Percentiles rank a stretch among this genome's conserved stretches.
Evolutionary conservation across 345 rosid species (phyloP).

Genomic region (Raphanus sativus): DNA sequence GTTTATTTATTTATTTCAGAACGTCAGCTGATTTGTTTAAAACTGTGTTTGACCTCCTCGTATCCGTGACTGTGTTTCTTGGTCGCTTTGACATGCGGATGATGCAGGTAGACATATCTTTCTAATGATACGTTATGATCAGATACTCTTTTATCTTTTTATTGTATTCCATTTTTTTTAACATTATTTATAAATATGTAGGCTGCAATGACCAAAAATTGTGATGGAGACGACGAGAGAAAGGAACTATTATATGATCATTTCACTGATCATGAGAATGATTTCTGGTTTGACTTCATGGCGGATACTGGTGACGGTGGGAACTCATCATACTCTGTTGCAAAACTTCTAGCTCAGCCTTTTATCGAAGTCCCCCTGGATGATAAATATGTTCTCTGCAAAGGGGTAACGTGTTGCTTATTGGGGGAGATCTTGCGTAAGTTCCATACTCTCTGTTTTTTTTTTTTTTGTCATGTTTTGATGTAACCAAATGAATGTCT

Average conservation of each 20-base stretch:
- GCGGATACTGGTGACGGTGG: slow-evolving; percentile 99
- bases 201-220: slow-evolving; percentile 84
- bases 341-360: slow-evolving; percentile 93
- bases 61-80: slow-evolving; percentile 92
- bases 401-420: slow-evolving; percentile 73
- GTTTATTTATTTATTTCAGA: slow-evolving; percentile 54
- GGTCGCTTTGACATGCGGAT: slow-evolving; percentile 99
- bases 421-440: slow-evolving; percentile 99
- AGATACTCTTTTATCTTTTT: background rate
- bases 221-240: slow-evolving; percentile 47
- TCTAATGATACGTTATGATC: background rate
- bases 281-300: slow-evolving; percentile 98
- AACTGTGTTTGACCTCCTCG: slow-evolving; percentile 94
- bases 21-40: slow-evolving; percentile 98
- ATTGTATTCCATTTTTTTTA: background rate
- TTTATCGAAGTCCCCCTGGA: slow-evolving; percentile 40
- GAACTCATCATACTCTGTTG: slow-evolving; percentile 83
- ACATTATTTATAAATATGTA: slow-evolving; percentile 32
- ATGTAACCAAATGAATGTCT: slow-evolving; percentile 1
- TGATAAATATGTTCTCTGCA: slow-evolving; percentile 48
- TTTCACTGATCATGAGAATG: slow-evolving; percentile 57
- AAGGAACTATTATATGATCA: slow-evolving; percentile 77
- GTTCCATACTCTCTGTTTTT: slow-evolving; percentile 36
- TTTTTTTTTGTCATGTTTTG: background rate
- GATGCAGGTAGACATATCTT: slow-evolving; percentile 74